Evolutionary conservation across 2,329 filamentous ascomycete species (phyloP), one percentile per base, ranked within the genome.

Genomic region (Trichoderma atroviride): DNA sequence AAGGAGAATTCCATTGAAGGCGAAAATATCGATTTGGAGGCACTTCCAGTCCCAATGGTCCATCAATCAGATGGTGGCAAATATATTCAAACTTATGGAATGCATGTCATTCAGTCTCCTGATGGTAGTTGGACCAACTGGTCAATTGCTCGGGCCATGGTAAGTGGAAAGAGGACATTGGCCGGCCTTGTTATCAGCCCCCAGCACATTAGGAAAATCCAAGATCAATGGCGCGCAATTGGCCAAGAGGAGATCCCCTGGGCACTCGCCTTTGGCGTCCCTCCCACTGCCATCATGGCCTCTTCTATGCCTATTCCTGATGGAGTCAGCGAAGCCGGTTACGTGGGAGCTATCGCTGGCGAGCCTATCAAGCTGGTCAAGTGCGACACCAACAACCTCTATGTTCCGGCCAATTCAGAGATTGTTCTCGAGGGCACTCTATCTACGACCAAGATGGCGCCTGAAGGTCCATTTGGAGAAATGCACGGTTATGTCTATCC

Each of bases 381-480:
- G 71, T 86, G 84, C 68, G 84, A 86, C 19, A 83, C 80, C 0
- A 87, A 83, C 69, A 77, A 81, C 29, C 73, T 87, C 0, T 73
- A 78, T 3, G 83, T 87, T 1, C 85, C 85, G 0, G 84, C 84
- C 0, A 85, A 81, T 65, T 73, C 78, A 0, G 85, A 87, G 72
- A 86, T 87, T 59, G 81, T 87, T 0, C 74, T 87, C 1, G 84
- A 87, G 69, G 85, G 85, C 2, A 81, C 79, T 0, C 71, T 83
- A 13, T 86, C 83, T 0, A 76, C 81, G 5, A 79, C 80, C 0
- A 81, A 86, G 55, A 81, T 72, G 0, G 81, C 70, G 0, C 73
- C 74, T 0, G 85, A 87, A 67, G 85, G 84, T 0, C 85, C 85
- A 0, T 86, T 86, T 74, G 84, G 83, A 0, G 85, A 84, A 29